Evolutionary conservation across 225 moss, liverwort and hornwort genomes (phyloP).

Genomic region (Sphagnum contortum): DNA sequence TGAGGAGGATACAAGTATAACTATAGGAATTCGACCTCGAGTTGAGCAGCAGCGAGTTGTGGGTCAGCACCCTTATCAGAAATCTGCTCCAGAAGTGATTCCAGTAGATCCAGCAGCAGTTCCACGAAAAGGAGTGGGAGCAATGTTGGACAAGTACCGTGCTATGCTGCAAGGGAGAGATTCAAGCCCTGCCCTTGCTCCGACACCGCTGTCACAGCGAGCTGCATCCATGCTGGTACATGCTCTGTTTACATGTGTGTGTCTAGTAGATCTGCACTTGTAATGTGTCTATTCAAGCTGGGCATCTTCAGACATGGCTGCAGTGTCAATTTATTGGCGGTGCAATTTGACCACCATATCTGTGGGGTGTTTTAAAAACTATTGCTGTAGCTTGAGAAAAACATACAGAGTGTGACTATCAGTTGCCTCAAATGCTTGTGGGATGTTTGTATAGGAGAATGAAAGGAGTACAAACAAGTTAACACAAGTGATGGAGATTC

Average conservation of each 20-base stretch:
- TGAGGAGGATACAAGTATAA: constrained; percentile 6
- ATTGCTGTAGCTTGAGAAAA: no score
- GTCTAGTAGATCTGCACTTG: no score
- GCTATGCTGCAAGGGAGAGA: constrained; percentile 32
- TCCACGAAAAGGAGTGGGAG: constrained; percentile 32
- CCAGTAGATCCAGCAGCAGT: constrained; percentile 47
- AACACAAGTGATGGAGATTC: constrained; percentile 39
- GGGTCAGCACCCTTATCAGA: constrained; percentile 8
- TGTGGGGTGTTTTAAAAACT: no score
- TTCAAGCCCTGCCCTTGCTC: constrained; percentile 7
- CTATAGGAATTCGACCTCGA: constrained; percentile 11
- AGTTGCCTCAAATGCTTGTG: no score
- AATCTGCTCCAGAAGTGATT: constrained; percentile 24
- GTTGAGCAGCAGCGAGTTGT: constrained; percentile 15
- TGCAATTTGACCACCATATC: no score
- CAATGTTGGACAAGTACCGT: constrained; percentile 36
- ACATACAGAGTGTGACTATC: no score
- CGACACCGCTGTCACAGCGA: constrained; percentile 39
- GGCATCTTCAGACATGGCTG: no score
- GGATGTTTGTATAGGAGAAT: constrained; percentile 21
- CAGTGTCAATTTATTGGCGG: no score
- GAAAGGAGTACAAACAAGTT: constrained; percentile 41
- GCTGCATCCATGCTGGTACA: constrained; percentile 39
- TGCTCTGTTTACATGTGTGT: no score
- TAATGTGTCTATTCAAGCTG: no score